phyloP scores from a whole-genome alignment of 2,329 filamentous ascomycete genomes.

The Monascus ruber region DNA sequence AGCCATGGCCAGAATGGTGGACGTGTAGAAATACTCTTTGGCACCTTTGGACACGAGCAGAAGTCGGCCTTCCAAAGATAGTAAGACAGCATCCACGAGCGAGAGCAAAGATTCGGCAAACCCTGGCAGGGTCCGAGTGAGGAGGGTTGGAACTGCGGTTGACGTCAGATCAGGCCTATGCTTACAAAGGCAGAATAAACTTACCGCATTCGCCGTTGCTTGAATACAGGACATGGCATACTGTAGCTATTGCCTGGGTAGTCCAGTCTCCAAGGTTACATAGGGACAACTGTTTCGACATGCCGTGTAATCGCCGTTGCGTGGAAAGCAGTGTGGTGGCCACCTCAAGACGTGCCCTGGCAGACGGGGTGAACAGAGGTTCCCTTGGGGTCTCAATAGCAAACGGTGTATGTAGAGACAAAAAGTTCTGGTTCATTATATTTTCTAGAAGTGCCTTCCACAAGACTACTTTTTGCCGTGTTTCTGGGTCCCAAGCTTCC shows the following conservation, averaged over 20 bases:
- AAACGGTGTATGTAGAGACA: conserved; percentile 30
- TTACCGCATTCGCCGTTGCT: conserved; percentile 13
- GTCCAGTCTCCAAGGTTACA: conserved; percentile 26
- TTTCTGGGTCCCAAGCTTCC: conserved; percentile 9
- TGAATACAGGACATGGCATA: conserved; percentile 26
- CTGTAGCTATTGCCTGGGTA: conserved; percentile 24
- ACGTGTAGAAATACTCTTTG: conserved; percentile 30
- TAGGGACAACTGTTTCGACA: conserved; percentile 20
- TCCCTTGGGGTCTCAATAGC: conserved; percentile 23
- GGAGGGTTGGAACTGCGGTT: conserved; percentile 2
- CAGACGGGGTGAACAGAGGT: conserved; percentile 23
- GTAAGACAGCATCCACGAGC: conserved; percentile 19
- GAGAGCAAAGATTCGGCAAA: conserved; percentile 23
- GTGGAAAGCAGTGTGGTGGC: conserved; percentile 27
- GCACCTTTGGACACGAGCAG: conserved; percentile 25
- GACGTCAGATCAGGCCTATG: no score
- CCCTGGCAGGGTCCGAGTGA: conserved; percentile 17
- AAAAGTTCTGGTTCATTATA: conserved; percentile 23
- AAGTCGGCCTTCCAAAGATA: conserved; percentile 19
- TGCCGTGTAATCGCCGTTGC: conserved; percentile 23
- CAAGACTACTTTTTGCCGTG: conserved; percentile 17
- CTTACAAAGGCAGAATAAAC: not conserved
- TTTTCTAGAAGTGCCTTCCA: conserved; percentile 24
- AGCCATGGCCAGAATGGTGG: conserved; percentile 23
- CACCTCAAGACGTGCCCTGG: conserved; percentile 23